A percentile compares a stretch with the other conserved stretches of the same genome.
Conservation (phyloP, 345 rosid species). For the Garcia nutans region DNA sequence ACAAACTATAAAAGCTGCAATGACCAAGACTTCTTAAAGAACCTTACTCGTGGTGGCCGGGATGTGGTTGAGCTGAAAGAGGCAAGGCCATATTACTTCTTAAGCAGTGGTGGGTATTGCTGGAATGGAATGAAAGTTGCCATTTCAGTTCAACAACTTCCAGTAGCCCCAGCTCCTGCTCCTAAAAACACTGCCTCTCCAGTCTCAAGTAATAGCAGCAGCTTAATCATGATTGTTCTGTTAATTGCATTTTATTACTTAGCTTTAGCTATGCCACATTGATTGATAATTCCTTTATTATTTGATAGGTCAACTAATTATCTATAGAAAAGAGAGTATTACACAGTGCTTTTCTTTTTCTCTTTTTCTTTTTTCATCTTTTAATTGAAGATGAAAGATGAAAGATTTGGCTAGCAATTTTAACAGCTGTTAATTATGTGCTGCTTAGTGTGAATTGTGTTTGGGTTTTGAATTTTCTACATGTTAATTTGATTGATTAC, state of each 20-base stretch:
- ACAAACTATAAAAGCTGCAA: slow-evolving; percentile 53
- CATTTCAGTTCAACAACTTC: slow-evolving; percentile 22
- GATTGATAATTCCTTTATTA: no score
- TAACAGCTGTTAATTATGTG: no score
- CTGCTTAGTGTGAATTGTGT: not conserved
- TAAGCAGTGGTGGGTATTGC: slow-evolving; percentile 60
- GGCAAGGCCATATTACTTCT: slow-evolving; percentile 56
- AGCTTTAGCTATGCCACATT: not conserved
- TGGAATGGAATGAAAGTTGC: slow-evolving; percentile 54
- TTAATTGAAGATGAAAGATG: no score
- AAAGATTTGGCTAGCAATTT: no score
- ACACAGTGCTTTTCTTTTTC: no score
- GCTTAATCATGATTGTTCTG: not conserved
- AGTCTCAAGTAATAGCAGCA: not conserved
- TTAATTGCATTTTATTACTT: not conserved
- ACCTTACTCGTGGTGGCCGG: slow-evolving; percentile 59
- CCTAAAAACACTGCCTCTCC: slow-evolving; percentile 12
- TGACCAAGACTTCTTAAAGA: slow-evolving; percentile 41
- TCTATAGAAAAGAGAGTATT: no score
- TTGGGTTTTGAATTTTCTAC: no score
- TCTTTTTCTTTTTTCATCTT: no score
- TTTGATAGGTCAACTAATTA: no score
- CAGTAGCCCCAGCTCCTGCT: slow-evolving; percentile 17
- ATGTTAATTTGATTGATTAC: no score
- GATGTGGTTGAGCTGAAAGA: slow-evolving; percentile 56